Percentiles rank a stretch among this genome's conserved stretches.
Conservation (phyloP, 176 grass and related monocot genomes). For the Metroxylon sagu region DNA sequence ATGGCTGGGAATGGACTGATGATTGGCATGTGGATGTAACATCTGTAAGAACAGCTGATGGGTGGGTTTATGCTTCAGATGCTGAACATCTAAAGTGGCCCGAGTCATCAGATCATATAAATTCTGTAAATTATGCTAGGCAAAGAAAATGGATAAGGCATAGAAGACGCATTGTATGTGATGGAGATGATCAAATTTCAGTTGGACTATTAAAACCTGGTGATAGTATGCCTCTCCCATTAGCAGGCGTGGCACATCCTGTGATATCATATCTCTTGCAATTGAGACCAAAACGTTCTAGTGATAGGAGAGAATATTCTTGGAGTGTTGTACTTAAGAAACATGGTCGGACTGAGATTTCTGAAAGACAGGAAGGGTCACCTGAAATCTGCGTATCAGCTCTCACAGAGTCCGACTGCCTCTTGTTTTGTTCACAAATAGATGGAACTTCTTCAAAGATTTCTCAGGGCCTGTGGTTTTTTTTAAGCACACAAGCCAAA, state of each 20-base stretch:
- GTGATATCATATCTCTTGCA: constrained; percentile 47
- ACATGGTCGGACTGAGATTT: constrained; percentile 46
- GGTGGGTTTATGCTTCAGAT: constrained; percentile 38
- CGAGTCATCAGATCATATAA: constrained; percentile 2
- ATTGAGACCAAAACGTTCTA: constrained; percentile 40
- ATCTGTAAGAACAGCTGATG: constrained; percentile 26
- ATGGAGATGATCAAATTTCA: constrained; percentile 46
- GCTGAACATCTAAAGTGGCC: constrained; percentile 24
- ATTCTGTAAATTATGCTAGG: constrained; percentile 16
- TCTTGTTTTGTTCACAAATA: constrained; percentile 69
- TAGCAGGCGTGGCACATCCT: constrained; percentile 58
- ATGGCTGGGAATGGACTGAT: constrained; percentile 39
- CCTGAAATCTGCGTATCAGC: constrained; percentile 73
- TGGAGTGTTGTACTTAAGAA: constrained; percentile 76
- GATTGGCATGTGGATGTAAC: constrained; percentile 35
- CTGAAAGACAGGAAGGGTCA: constrained; percentile 27
- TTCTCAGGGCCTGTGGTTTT: constrained; percentile 70
- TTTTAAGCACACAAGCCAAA: constrained; percentile 70
- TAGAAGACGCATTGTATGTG: constrained; percentile 21
- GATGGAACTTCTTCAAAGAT: constrained; percentile 47
- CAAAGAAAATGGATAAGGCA: constrained; percentile 40
- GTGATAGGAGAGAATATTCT: constrained; percentile 40
- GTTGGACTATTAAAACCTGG: constrained; percentile 63
- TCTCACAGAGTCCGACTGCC: constrained; percentile 70
- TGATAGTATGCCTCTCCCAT: constrained; percentile 57